Base-by-base conservation (phyloP, 345 rosid genomes). In the Passiflora organensis region DNA sequence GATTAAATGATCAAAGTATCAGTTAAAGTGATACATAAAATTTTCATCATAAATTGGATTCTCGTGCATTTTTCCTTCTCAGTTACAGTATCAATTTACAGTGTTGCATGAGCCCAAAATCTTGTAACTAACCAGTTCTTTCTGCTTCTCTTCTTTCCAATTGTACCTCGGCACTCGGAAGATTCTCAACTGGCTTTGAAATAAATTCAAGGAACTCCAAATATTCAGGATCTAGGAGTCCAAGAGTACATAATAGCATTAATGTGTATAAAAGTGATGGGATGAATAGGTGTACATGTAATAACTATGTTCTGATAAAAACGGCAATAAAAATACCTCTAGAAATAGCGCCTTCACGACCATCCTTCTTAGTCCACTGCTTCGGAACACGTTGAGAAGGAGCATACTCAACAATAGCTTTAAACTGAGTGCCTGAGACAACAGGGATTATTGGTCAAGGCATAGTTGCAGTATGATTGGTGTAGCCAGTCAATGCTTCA, bases 91-190 rank as follows among this genome's bases (percentile, higher is more conserved):
- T 8, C 19, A 5, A 19, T 20, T 46, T 13, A 46, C 19, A 17
- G 17, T 12, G 2, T 15, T 20, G 13, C 50, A 46, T 14, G 12
- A 4, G 14, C n/a, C 13, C 5, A 39, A 14, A 10, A 39, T 2
- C 10, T 19, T 49, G 13, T 8, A 4, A 72, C 80, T 57, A 51
- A 86, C 95, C 85, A 52, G 80, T 67, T 77, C 78, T 72, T 63
- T 86, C 95, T 13, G 81, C 83, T 72, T 83, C 89, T 58, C 65
- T 77, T 72, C 82, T 74, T 62, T 86, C 89, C 73, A 86, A 49
- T 64, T 83, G 95, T 66, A 79, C 73, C 67, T 77, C 95, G 20
- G 85, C 89, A 72, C 87, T 86, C 15, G 87, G 87, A 66, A 79
- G 89, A 68, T 81, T 82, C 74, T 86, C 87, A 6, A 78, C 87